Percentiles rank a stretch among this genome's conserved stretches.
These are phyloP conservation scores for Aspergillus sclerotioniger DNA, from an alignment of 495 filamentous ascomycete species.

Conservation along the genomic window DNA sequence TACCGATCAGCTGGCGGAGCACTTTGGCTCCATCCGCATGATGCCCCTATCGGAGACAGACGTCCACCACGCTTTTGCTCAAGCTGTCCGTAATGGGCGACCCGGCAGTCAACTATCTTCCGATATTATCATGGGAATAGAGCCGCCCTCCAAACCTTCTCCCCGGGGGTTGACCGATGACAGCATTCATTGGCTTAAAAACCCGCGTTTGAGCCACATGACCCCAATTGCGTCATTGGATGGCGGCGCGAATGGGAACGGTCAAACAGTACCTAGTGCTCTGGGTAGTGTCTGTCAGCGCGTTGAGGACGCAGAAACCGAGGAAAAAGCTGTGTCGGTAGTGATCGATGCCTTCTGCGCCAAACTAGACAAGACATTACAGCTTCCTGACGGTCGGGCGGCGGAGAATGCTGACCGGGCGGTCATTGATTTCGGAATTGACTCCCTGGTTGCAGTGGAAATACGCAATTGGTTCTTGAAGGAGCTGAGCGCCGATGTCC, in stretches of 20 bases:
- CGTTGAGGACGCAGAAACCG: too few relatives aligned
- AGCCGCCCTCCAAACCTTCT: too few relatives aligned
- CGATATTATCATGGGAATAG: background rate
- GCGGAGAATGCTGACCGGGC: background rate
- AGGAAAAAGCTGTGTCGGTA: background rate
- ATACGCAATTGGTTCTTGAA: slow-evolving; percentile 35
- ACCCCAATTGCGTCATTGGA: too few relatives aligned
- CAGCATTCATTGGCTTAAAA: background rate
- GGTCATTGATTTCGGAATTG: slow-evolving; percentile 29
- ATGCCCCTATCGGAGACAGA: too few relatives aligned
- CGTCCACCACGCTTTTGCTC: too few relatives aligned
- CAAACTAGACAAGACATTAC: background rate
- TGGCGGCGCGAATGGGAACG: background rate
- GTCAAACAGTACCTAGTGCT: background rate
- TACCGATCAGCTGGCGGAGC: too few relatives aligned
- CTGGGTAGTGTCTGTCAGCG: background rate
- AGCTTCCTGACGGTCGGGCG: background rate
- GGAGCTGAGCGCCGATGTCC: slow-evolving; percentile 37
- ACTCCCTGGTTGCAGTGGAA: slow-evolving; percentile 33
- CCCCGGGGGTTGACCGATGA: background rate
- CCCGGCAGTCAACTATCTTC: background rate
- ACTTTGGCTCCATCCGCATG: background rate
- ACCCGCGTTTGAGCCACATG: background rate
- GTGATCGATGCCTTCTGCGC: too few relatives aligned
- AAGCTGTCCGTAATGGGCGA: background rate